Base-by-base conservation (phyloP, 345 rosid genomes). In the Corchorus capsularis region DNA sequence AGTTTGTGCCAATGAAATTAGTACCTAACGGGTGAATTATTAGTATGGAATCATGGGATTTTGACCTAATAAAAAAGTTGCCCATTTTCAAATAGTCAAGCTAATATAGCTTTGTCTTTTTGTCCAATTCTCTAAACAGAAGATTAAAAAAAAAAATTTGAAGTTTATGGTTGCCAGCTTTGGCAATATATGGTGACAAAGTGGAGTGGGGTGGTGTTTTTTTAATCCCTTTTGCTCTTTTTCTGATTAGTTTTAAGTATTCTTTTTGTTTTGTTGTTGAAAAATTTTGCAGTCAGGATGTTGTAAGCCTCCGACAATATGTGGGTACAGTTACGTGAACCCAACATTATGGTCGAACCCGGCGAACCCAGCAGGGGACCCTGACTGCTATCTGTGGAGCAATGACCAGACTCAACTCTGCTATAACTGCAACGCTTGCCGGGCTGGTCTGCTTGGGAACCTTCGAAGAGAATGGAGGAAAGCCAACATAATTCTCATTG, bases 381-480 rank as follows among this genome's bases (percentile, higher is more conserved):
- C 95, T 10, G 98, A 93, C 81, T 94, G 97, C 84, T 87, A 74
- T 79, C 13, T 85, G 62, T 94, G 98, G 98, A 90, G 39, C 92
- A 94, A 94, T 70, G 95, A 91, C 82, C 97, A 83, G 80, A 84
- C 53, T 74, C 95, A 88, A 50, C 94, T 94, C 16, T 94, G 98
- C 87, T 94, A 90, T 80, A 83, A 87, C 56, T 93, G 98, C 86
- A 83, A 85, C 77, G 86, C 97, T 4, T 94, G 98, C 92, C 91
- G 82, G 82, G 98, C 97, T 53, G 98, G 97, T 53, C 81, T 94
- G 56, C 69, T 94, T 5, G 97, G 93, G 32, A 94, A 90, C 81
- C 84, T 94, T 49, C 87, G 97, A 72, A 86, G 64, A 62, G 98
- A 94, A 62, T 93, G 98, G 98, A 89, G 98, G 80, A 93, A 83